A percentile compares a stretch with the other conserved stretches of the same genome.
Evolutionary conservation across 2,329 filamentous ascomycete genomes (phyloP).

Genomic region (Bipolaris bicolor): DNA sequence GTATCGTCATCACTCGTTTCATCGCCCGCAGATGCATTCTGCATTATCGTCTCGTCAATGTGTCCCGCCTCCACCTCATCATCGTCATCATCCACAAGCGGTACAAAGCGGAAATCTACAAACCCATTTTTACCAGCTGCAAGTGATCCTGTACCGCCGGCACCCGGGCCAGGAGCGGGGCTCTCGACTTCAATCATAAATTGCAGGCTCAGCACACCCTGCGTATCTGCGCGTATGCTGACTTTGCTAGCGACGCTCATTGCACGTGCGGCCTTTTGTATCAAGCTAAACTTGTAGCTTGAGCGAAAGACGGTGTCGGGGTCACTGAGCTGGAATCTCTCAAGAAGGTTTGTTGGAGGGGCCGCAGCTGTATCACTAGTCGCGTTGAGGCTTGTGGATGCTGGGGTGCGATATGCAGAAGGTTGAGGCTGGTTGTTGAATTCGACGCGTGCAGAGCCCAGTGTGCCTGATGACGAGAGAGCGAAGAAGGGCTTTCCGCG

Average conservation of each 20-base stretch:
- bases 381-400: slow-evolving; percentile 19
- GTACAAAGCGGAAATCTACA: slow-evolving; percentile 83
- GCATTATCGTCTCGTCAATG: slow-evolving; percentile 28
- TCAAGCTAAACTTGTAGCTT: slow-evolving; percentile 83
- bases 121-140: slow-evolving; percentile 63
- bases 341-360: slow-evolving; percentile 59
- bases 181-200: slow-evolving; percentile 90
- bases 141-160: slow-evolving; percentile 50
- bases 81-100: slow-evolving; percentile 65
- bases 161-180: not conserved
- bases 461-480: slow-evolving; percentile 68
- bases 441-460: slow-evolving; percentile 66
- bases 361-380: slow-evolving; percentile 6
- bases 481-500: slow-evolving; percentile 68
- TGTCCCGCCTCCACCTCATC: slow-evolving; percentile 23
- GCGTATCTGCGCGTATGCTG: slow-evolving; percentile 82
- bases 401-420: slow-evolving; percentile 21
- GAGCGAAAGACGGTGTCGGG: slow-evolving; percentile 50
- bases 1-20: slow-evolving; percentile 1
- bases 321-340: slow-evolving; percentile 70
- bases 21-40: slow-evolving; percentile 15
- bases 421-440: slow-evolving; percentile 56
- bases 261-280: slow-evolving; percentile 86
- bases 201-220: slow-evolving; percentile 91
- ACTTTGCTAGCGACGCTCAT: slow-evolving; percentile 94